Conservation (phyloP, 108 stramenopile species). For the Epithemia pelagica region DNA sequence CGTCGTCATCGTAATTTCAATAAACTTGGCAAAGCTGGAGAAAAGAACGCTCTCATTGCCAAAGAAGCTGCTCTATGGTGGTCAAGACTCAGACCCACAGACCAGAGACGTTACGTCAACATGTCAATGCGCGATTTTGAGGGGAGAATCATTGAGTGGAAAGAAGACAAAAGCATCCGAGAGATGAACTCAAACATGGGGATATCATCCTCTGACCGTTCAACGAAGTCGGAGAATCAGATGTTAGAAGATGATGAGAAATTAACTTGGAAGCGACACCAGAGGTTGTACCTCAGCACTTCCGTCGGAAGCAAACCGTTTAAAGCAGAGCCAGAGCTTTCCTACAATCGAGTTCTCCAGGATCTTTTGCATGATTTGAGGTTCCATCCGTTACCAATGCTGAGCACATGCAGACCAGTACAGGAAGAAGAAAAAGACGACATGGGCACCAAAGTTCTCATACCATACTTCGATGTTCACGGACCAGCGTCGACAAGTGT, state of each 20-base stretch:
- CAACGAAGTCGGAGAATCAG: slow-evolving; percentile 1
- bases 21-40: slow-evolving; percentile 47
- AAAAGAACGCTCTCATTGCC: slow-evolving; percentile 73
- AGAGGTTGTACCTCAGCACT: slow-evolving; percentile 29
- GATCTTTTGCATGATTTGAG: slow-evolving; percentile 73
- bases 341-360: slow-evolving; percentile 46
- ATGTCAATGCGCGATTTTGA: slow-evolving; percentile 73
- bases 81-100: slow-evolving; percentile 36
- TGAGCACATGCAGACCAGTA: slow-evolving; percentile 33
- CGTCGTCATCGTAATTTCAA: slow-evolving; percentile 56
- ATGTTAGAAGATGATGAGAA: slow-evolving; percentile 22
- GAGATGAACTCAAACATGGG: slow-evolving; percentile 42
- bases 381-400: slow-evolving; percentile 71
- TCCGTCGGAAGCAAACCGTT: slow-evolving; percentile 48
- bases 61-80: slow-evolving; percentile 67
- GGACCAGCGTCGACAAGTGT: slow-evolving; percentile 73
- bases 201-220: slow-evolving; percentile 2
- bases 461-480: slow-evolving; percentile 70
- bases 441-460: slow-evolving; percentile 19
- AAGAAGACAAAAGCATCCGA: slow-evolving; percentile 69
- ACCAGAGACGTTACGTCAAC: slow-evolving; percentile 49
- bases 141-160: slow-evolving; percentile 65
- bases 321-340: slow-evolving; percentile 33
- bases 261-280: slow-evolving; percentile 25
- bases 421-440: slow-evolving; percentile 30